These are phyloP conservation scores for rapeseed (Brassica napus) DNA, from an alignment of 345 rosid species.

Conservation along the genomic window Da-Ae NC_063448.1:1771501-1772000, in stretches of 20 bases:
- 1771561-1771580: constrained; percentile 4
- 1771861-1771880: neutral
- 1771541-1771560: neutral
- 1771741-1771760: no score
- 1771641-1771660: constrained; percentile 7
- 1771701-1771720: neutral
- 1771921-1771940: no score
- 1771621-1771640: constrained; percentile 9
- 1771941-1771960: neutral
- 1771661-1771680: constrained; percentile 4
- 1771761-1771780: no score
- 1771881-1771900: neutral
- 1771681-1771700: neutral
- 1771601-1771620: constrained; percentile 1
- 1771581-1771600: neutral
- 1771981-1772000: constrained; percentile 15
- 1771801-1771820: no score
- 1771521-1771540: neutral
- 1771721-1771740: neutral
- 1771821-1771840: neutral
- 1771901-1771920: neutral
- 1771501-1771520: constrained; percentile 3
- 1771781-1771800: no score
- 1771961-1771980: neutral
- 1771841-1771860: neutral